Conservation (phyloP, 768 basidiomycete species). For the Boletus rubescentipes region DNA sequence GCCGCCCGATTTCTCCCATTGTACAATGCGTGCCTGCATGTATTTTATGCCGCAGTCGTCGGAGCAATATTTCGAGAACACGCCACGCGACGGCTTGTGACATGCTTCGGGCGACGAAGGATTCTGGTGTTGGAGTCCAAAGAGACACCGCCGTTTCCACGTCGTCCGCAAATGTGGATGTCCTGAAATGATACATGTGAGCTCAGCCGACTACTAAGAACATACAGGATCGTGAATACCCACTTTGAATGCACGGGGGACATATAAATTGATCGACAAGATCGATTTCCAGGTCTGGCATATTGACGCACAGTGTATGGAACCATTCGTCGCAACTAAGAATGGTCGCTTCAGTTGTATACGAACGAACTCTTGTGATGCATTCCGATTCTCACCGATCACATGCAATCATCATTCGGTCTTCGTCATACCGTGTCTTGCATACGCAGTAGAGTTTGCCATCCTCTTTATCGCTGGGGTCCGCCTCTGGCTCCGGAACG, state of each 20-base stretch:
- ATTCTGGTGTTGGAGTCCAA: conserved; percentile 61
- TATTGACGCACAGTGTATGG: conserved; percentile 80
- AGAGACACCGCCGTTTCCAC: conserved; percentile 78
- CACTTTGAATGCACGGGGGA: conserved; percentile 75
- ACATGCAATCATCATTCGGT: conserved; percentile 89
- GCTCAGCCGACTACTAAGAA: background rate
- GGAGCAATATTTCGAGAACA: conserved; percentile 90
- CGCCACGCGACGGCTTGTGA: conserved; percentile 76
- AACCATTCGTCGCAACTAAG: conserved; percentile 95
- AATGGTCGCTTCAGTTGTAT: background rate
- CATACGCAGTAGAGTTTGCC: conserved; percentile 87
- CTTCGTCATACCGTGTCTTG: conserved; percentile 84
- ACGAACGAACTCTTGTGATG: background rate
- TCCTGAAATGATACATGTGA: conserved; percentile 38
- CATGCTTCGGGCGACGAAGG: conserved; percentile 68
- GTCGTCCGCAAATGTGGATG: conserved; percentile 66
- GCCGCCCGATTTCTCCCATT: conserved; percentile 62
- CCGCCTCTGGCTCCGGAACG: conserved; percentile 51
- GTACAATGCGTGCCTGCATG: conserved; percentile 63
- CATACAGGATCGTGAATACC: conserved; percentile 31
- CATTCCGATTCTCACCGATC: conserved; percentile 60
- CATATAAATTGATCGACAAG: conserved; percentile 93
- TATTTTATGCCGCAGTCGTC: conserved; percentile 81
- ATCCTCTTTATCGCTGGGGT: conserved; percentile 40
- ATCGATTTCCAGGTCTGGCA: conserved; percentile 79